These are phyloP conservation scores for Boletus vermiculosoides DNA, from an alignment of 768 basidiomycete species.

Conservation along the genomic window DNA sequence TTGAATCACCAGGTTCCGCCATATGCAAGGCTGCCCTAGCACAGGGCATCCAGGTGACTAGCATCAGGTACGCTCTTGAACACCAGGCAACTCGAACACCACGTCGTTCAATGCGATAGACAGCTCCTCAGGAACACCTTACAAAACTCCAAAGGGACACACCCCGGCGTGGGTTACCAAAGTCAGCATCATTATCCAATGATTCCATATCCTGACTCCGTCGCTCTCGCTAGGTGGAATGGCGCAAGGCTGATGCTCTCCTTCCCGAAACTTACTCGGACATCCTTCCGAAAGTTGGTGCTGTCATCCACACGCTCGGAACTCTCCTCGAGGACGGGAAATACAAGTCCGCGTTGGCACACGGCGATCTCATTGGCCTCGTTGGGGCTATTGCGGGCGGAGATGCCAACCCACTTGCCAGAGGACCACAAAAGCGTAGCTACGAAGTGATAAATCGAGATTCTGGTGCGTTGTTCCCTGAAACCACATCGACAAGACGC, in stretches of 20 bases:
- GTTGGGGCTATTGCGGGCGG: conserved; percentile 46
- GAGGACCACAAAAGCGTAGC: conserved; percentile 39
- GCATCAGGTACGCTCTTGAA: conserved; percentile 62
- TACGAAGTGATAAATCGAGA: conserved; percentile 90
- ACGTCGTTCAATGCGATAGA: neutral
- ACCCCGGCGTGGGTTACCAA: conserved; percentile 80
- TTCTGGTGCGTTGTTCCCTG: conserved; percentile 58
- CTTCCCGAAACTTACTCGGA: conserved; percentile 69
- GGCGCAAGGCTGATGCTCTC: conserved; percentile 84
- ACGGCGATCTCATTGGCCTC: conserved; percentile 54
- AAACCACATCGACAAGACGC: conserved; percentile 3
- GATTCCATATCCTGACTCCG: conserved; percentile 6
- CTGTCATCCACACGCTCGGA: conserved; percentile 92
- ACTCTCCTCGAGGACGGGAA: conserved; percentile 76
- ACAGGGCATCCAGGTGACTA: conserved; percentile 83
- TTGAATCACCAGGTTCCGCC: conserved; percentile 70
- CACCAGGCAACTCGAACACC: neutral
- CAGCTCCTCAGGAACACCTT: conserved; percentile 87
- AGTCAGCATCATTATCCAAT: conserved; percentile 39
- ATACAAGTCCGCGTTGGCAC: conserved; percentile 76
- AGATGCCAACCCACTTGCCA: conserved; percentile 59
- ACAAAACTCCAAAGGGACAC: conserved; percentile 86
- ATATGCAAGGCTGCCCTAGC: conserved; percentile 86
- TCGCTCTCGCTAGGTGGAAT: conserved; percentile 62
- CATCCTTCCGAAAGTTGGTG: conserved; percentile 63